Conservation (phyloP, 345 rosid genomes). For the Arabidopsis suecica region DNA sequence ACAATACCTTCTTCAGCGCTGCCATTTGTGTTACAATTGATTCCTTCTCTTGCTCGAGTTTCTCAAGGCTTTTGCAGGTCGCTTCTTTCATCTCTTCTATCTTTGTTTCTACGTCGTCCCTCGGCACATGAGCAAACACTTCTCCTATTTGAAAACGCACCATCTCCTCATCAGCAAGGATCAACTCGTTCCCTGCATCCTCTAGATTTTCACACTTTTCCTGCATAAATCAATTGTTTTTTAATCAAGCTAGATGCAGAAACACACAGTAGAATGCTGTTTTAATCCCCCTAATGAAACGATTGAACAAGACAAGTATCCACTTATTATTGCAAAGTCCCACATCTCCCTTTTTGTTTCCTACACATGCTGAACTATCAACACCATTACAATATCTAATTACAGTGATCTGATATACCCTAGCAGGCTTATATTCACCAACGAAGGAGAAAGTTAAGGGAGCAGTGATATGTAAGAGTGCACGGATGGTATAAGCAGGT, state of each 20-base stretch:
- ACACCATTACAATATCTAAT: neutral
- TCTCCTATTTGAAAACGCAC: conserved; percentile 90
- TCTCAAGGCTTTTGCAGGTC: conserved; percentile 64
- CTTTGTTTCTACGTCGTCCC: conserved; percentile 85
- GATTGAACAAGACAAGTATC: neutral
- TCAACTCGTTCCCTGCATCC: conserved; percentile 91
- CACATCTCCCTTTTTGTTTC: neutral
- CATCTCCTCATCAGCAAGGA: conserved; percentile 88
- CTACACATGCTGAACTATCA: neutral
- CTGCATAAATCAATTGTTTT: conserved; percentile 40
- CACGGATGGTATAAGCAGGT: neutral
- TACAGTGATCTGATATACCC: neutral
- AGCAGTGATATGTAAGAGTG: neutral
- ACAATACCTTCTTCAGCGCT: conserved; percentile 79
- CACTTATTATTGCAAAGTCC: neutral
- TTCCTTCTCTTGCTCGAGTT: conserved; percentile 77
- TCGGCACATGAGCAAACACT: conserved; percentile 85
- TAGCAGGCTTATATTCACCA: neutral
- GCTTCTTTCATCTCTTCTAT: conserved; percentile 81
- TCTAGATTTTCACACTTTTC: conserved; percentile 87
- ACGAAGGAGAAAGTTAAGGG: neutral
- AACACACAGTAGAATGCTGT: neutral
- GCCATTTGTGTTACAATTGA: conserved; percentile 70
- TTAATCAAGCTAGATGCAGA: conserved; percentile 2
- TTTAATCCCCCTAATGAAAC: neutral